phyloP scores from a whole-genome alignment of 73 alveolate genomes.

The Effrenium voratum region DNA sequence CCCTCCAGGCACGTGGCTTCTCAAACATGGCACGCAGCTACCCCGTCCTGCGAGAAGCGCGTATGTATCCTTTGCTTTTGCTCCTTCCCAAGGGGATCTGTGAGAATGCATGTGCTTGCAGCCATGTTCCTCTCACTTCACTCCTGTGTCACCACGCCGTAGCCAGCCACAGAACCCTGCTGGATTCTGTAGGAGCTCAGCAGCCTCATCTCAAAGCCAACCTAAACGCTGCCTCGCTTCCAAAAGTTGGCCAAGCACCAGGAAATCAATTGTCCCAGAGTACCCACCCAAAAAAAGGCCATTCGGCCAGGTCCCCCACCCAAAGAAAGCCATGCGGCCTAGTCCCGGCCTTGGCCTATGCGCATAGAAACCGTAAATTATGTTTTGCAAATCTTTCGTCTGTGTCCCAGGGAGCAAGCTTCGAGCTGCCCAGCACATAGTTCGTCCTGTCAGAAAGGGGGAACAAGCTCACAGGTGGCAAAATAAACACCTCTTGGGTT shows the following conservation, averaged over 20 bases:
- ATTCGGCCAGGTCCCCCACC: neutral
- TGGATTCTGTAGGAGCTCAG: neutral
- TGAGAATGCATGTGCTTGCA: neutral
- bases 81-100: neutral
- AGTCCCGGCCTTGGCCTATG: neutral
- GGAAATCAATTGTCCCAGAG: neutral
- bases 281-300: neutral
- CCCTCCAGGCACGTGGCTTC: neutral
- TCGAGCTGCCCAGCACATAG: constrained; percentile 43
- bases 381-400: neutral
- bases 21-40: neutral
- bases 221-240: neutral
- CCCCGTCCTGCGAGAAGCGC: constrained; percentile 49
- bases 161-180: constrained; percentile 50
- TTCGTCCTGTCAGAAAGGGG: neutral
- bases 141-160: constrained; percentile 48
- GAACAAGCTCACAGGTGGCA: neutral
- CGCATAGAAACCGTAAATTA: too few relatives aligned
- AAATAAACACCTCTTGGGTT: neutral
- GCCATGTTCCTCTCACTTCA: neutral
- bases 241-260: neutral
- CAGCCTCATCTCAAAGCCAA: neutral
- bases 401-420: neutral
- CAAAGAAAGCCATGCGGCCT: neutral
- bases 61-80: constrained; percentile 72